These are phyloP conservation scores for Candida saitoana DNA, from an alignment of 805 yeast genomes.

Conservation along the genomic window DNA sequence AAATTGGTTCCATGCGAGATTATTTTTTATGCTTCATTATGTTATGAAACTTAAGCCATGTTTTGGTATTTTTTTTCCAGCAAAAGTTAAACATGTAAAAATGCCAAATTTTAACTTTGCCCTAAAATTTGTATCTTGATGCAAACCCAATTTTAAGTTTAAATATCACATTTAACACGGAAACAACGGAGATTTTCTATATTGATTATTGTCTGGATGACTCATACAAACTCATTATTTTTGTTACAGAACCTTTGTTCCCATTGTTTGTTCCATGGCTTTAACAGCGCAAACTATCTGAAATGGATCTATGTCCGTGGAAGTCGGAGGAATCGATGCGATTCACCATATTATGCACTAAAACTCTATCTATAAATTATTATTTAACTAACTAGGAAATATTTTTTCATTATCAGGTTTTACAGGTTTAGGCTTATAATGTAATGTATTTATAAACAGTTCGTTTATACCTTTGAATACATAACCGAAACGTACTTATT, in stretches of 20 bases:
- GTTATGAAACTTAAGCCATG: not conserved
- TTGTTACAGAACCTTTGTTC: not conserved
- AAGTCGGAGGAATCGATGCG: not conserved
- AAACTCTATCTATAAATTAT: not conserved
- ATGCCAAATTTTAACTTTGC: not conserved
- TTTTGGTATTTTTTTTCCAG: not conserved
- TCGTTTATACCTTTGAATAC: not conserved
- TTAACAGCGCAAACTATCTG: not conserved
- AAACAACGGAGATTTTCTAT: not conserved
- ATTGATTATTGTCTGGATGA: no score
- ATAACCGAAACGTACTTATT: not conserved
- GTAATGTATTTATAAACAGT: not conserved
- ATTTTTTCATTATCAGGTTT: not conserved
- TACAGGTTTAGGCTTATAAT: not conserved
- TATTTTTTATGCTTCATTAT: not conserved
- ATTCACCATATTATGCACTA: not conserved
- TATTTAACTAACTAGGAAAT: no score
- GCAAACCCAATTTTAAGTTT: not conserved
- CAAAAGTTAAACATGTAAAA: not conserved
- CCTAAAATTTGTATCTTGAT: not conserved
- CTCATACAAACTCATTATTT: no score
- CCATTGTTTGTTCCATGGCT: not conserved
- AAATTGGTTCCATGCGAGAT: not conserved
- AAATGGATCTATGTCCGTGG: not conserved
- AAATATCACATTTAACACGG: not conserved